phyloP scores from a whole-genome alignment of 2,329 filamentous ascomycete species.

The Fusarium sarcochroum region DNA sequence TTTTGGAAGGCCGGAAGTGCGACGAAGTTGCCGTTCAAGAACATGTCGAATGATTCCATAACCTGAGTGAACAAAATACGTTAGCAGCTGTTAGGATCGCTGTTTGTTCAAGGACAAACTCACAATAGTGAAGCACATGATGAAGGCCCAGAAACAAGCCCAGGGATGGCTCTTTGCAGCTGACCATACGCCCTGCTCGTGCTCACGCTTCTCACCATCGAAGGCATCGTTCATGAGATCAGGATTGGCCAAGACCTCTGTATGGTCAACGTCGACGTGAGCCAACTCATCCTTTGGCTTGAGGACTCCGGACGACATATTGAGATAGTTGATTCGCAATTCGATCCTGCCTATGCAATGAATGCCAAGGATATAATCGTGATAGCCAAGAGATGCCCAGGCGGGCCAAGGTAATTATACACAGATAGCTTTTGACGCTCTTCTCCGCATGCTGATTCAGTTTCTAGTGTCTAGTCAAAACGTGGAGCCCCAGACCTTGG shows the following conservation, averaged over 20 bases:
- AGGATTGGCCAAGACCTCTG: constrained; percentile 29
- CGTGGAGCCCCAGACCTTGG: constrained; percentile 4
- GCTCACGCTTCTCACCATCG: constrained; percentile 58
- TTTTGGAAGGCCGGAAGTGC: constrained; percentile 56
- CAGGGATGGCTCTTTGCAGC: constrained; percentile 59
- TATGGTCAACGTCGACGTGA: constrained; percentile 31
- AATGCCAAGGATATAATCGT: constrained; percentile 1
- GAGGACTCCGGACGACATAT: constrained; percentile 12
- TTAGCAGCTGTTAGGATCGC: constrained; percentile 6
- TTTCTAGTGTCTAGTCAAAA: background rate
- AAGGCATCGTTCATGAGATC: constrained; percentile 44
- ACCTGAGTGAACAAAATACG: constrained; percentile 50
- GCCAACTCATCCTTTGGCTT: constrained; percentile 22
- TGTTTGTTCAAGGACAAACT: constrained; percentile 33
- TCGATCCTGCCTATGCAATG: background rate
- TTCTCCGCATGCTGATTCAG: constrained; percentile 15
- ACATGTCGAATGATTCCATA: constrained; percentile 66
- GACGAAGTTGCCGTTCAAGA: constrained; percentile 62
- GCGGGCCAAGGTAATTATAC: constrained; percentile 20
- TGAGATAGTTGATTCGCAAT: background rate
- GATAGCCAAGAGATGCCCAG: background rate
- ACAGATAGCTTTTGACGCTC: background rate
- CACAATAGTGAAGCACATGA: constrained; percentile 65
- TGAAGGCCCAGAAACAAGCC: constrained; percentile 64
- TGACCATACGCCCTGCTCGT: constrained; percentile 56